These are phyloP conservation scores for Tolypocladium guangdongense DNA, from an alignment of 2,329 filamentous ascomycete genomes.

Conservation along the genomic window DNA sequence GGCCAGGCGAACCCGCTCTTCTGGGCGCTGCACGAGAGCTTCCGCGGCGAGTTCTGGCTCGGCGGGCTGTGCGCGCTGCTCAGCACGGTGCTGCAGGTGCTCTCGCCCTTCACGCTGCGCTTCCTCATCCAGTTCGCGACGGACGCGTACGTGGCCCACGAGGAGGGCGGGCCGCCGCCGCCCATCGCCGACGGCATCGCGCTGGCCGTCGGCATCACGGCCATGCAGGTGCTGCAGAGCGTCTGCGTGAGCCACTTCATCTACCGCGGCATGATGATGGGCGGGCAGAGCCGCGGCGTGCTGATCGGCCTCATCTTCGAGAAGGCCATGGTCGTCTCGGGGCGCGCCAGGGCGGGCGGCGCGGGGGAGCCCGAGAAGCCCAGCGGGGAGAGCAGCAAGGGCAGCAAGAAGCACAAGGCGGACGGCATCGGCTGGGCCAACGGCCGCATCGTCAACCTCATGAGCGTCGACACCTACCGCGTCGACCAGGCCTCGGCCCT, in stretches of 20 bases:
- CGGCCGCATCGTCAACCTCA: slow-evolving; percentile 81
- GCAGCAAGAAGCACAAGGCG: slow-evolving; percentile 26
- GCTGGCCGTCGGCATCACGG: slow-evolving; percentile 70
- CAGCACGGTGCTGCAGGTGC: slow-evolving; percentile 65
- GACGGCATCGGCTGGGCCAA: slow-evolving; percentile 85
- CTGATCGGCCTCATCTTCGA: slow-evolving; percentile 83
- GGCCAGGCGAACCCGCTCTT: slow-evolving; percentile 65
- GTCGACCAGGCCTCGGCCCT: slow-evolving; percentile 80
- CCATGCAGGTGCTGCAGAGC: slow-evolving; percentile 78
- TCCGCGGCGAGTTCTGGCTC: slow-evolving; percentile 73
- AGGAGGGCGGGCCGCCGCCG: slow-evolving; percentile 42
- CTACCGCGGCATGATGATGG: slow-evolving; percentile 84
- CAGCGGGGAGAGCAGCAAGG: too few relatives aligned
- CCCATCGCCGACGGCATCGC: slow-evolving; percentile 67
- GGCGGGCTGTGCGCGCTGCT: slow-evolving; percentile 68
- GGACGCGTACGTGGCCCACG: slow-evolving; percentile 61
- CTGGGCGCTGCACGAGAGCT: slow-evolving; percentile 78
- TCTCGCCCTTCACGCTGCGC: slow-evolving; percentile 75
- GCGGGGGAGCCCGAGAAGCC: too few relatives aligned
- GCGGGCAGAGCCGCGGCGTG: slow-evolving; percentile 70
- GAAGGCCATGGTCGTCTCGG: slow-evolving; percentile 83
- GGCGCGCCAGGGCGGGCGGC: slow-evolving; percentile 76
- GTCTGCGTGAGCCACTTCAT: slow-evolving; percentile 82
- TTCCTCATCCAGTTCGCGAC: slow-evolving; percentile 80
- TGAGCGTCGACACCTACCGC: slow-evolving; percentile 92